Base-by-base conservation (phyloP, 1,284 basidiomycete genomes). In the Afroboletus lepidellus region DNA sequence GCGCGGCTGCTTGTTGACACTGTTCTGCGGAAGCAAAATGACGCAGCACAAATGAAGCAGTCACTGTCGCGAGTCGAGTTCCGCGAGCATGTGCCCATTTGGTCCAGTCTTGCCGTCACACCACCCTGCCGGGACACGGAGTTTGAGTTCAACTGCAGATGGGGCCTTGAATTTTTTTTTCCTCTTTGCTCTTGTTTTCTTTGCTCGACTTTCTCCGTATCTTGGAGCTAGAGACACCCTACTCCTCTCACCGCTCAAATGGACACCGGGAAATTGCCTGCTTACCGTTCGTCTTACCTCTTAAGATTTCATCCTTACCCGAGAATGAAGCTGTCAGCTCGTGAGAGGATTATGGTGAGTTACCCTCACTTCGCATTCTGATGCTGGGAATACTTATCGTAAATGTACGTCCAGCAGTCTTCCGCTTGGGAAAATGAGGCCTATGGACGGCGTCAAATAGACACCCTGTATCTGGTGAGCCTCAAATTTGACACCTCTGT, bases 221-320 rank as follows among this genome's bases (percentile, higher is more conserved):
- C 46, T 48, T 30, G 54, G 45, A 51, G 27, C 29, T 30, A 33
- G 36, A 25, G 37, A 29, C 32, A 39, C 25, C 25, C 41, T 11
- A 21, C 29, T 33, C 15, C 41, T 55, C 30, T 51, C 30, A 11
- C 39, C 41, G 18, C 33, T 33, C 24, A 24, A 29, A 70, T 65
- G 60, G 67, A 68, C 21, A 27, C 41, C 1, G 45, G 41, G 0
- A 41, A 54, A 0, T 53, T 66, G 0, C 68, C 64, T 2, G 50
- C 61, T 25, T 66, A 69, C 44, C 67, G 67, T n/a, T 66, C 66
- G 1, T 70, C 68, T 0, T 62, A 70, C 33, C 41, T 70, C 6
- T 44, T 64, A 27, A 50, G 64, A 20, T 69, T 53, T 30, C 64
- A 66, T 50, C 64, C 64, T 32, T 65, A 65, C 50, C 65, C 64